A percentile compares a stretch with the other conserved stretches of the same genome.
phyloP scores from a whole-genome alignment of 2,329 filamentous ascomycete species.

The Cercospora nicotianae region DNA sequence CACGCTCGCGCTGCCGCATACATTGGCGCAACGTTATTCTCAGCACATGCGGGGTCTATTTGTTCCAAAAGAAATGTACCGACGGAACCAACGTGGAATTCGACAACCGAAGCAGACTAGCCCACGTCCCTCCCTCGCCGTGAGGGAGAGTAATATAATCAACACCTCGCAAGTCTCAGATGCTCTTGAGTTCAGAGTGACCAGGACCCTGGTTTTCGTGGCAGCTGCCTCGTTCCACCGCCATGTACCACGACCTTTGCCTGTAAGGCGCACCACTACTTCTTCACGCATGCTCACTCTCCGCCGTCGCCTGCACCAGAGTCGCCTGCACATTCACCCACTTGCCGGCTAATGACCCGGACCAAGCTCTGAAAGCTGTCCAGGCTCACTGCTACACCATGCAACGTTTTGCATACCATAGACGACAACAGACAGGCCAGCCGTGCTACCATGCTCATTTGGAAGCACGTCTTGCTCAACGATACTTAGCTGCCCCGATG shows the following conservation, averaged over 20 bases:
- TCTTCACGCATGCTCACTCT: not conserved
- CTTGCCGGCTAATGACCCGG: not conserved
- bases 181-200: conserved; percentile 1
- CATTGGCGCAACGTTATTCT: conserved; percentile 6
- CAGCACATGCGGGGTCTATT: conserved; percentile 6
- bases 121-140: not conserved
- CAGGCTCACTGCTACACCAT: not conserved
- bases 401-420: not conserved
- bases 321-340: not conserved
- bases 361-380: not conserved
- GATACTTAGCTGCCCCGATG: not conserved
- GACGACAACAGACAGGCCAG: not conserved
- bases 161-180: not conserved
- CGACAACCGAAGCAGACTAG: not conserved
- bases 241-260: conserved; percentile 4
- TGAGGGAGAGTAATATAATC: not conserved
- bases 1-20: conserved; percentile 4
- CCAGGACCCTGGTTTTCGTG: conserved; percentile 1
- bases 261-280: not conserved
- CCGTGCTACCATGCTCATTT: not conserved
- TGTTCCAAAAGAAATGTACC: conserved; percentile 2
- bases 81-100: not conserved
- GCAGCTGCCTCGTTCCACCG: conserved; percentile 2
- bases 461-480: not conserved
- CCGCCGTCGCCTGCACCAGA: not conserved